Evolutionary conservation across 78 protist species (phyloP).

Genomic region (Diacronema lutheri): DNA sequence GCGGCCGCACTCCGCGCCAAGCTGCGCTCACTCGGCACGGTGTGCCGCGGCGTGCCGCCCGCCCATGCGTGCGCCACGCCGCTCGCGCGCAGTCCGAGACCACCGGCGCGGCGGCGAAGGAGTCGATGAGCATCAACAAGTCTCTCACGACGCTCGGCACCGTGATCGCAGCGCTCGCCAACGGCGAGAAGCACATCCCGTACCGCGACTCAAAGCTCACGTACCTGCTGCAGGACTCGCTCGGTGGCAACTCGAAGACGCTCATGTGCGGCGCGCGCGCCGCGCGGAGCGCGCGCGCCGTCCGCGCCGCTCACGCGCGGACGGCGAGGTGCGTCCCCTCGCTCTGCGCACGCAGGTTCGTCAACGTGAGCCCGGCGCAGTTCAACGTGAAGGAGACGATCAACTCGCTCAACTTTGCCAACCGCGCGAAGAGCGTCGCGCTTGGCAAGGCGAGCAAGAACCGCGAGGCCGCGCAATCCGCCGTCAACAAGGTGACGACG

Average conservation of each 20-base stretch:
- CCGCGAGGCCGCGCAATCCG: neutral
- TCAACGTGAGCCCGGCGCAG: neutral
- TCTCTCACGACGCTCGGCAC: constrained; percentile 57
- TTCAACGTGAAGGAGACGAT: neutral
- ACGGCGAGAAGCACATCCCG: constrained; percentile 20
- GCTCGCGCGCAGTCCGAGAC: neutral
- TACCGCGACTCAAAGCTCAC: constrained; percentile 25
- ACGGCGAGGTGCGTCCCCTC: too few relatives aligned
- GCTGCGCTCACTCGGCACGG: too few relatives aligned
- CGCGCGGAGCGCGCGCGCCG: too few relatives aligned
- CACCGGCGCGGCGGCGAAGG: neutral
- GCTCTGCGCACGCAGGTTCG: neutral
- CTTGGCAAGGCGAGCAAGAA: constrained; percentile 14
- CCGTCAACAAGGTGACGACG: neutral
- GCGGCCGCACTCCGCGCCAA: too few relatives aligned
- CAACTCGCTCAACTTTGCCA: constrained; percentile 16
- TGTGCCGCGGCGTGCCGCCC: too few relatives aligned
- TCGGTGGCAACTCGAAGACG: constrained; percentile 2
- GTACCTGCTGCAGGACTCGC: neutral
- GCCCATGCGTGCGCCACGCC: too few relatives aligned
- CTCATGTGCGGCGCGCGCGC: constrained; percentile 1
- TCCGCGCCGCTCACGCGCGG: too few relatives aligned
- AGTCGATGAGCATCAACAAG: constrained; percentile 42
- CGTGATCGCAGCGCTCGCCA: constrained; percentile 50
- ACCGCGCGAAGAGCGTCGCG: neutral